Evolutionary conservation across 2,329 filamentous ascomycete genomes (phyloP), one percentile per base, ranked within the genome.

Genomic region (Ramularia endophylla): DNA sequence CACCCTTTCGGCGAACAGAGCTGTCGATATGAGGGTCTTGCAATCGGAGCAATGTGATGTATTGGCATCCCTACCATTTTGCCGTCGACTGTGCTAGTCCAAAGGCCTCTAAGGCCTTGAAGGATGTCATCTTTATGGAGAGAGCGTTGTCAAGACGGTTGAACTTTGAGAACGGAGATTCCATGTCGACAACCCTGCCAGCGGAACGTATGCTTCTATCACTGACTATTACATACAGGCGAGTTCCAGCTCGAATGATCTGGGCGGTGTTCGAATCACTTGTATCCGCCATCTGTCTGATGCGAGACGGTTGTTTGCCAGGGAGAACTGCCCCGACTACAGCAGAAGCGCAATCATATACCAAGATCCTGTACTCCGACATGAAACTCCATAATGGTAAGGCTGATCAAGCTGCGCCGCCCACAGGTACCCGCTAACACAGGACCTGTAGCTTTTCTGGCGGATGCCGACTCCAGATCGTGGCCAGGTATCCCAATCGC

Each of bases 251-350:
- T 16, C 22, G 43, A 11, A 22, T 42, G 6, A 8, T 41, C 5
- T 46, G 43, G 43, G 29, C 35, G 2, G 38, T 46, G 7, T 46
- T 46, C 15, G 39, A 41, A 27, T 16, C 39, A 1, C 30, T 46
- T n/a, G 27, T 31, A 9, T 12, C 25, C 8, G 39, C 40, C 4
- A 16, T 46, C 11, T 39, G 33, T 25, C 18, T 46, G 8, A 40
- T 40, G 33, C 27, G 40, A n/a, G 27, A 27, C 11, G 43, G 43
- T 16, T 25, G 17, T 33, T 15, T 41, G 2, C 36, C 41, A n/a
- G 28, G 19, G 5, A 12, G 17, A 4, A 11, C 33, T 6, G 12
- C 18, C 15, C 12, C 27, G 13, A 17, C 8, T 13, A n/a, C 13
- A 18, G 8, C 17, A 34, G 4, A 25, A 11, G 11, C 22, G 22